Evolutionary conservation across 305 asterid species (phyloP), one percentile per base, ranked within the genome.

Genomic region (Plantago rigida): DNA sequence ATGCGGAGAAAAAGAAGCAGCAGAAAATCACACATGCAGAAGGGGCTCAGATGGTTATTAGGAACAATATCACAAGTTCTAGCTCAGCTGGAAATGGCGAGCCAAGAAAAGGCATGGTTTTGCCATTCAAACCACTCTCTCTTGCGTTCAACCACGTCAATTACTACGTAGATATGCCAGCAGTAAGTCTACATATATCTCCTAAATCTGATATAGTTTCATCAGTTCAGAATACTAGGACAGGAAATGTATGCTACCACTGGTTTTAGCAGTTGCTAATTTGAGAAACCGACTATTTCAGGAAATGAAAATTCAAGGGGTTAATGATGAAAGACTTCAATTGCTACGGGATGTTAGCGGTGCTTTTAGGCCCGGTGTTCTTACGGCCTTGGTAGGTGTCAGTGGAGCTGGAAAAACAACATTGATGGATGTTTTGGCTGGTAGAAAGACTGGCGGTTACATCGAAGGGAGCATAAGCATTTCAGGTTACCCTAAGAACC

Each of bases 391-490:
- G 56, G 89, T 89, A 0, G 97, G 95, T 49, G 92, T 89, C 26
- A 89, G 94, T 69, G 97, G 97, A 34, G 97, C 97, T 31, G 97
- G 95, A 73, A 89, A 89, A 79, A 89, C 95, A 14, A 89, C 97
- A 19, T 76, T 89, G 53, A 89, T 89, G 97, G 97, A 89, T 59
- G 97, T 89, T 50, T 76, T 89, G 62, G 95, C 95, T 0, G 95
- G 95, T 47, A 70, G 97, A 64, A 89, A 89, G 31, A 89, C 97
- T 1, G 94, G 94, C 24, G 97, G 97, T 0, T 80, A 81, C 58
- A 86, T 71, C 0, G 95, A 89, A 81, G 97, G 95, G 58, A 13
- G 71, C 73, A 86, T 89, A 47, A 86, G 69, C 49, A 75, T 89
- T 56, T 84, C 97, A 0, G 95, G 97, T n/a, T 86, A 75, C 68